phyloP scores from a whole-genome alignment of 23 red algal species.

The Gracilaria domingensis region DNA sequence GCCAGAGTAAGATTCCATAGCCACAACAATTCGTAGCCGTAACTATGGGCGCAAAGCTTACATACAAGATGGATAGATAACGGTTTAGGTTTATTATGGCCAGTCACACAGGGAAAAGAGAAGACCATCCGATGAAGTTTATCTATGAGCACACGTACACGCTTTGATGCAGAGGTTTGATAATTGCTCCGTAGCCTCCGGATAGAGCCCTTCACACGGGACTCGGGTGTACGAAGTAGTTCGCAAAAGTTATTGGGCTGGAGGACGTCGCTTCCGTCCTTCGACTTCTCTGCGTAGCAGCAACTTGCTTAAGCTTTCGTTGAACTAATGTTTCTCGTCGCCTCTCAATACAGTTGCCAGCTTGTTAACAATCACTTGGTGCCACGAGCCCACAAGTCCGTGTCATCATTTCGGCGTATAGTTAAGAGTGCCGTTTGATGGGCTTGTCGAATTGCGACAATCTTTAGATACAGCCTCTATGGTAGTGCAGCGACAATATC shows the following conservation, averaged over 20 bases:
- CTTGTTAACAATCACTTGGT: slow-evolving; percentile 60
- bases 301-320: slow-evolving; percentile 48
- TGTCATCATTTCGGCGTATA: slow-evolving; percentile 57
- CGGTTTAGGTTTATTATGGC: too few species aligned
- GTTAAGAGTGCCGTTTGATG: not conserved
- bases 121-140: too few species aligned
- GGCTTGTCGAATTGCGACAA: slow-evolving; percentile 1
- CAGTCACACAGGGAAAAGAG: too few species aligned
- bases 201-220: slow-evolving; percentile 27
- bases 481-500: slow-evolving; percentile 62
- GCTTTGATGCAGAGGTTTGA: too few species aligned
- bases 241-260: too few species aligned
- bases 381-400: slow-evolving; percentile 55
- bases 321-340: slow-evolving; percentile 62
- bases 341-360: slow-evolving; percentile 64
- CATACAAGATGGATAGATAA: too few species aligned
- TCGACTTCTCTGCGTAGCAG: slow-evolving; percentile 40
- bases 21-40: too few species aligned
- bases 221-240: slow-evolving; percentile 23
- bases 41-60: too few species aligned
- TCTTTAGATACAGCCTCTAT: slow-evolving; percentile 18
- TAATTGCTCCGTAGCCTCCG: slow-evolving; percentile 37
- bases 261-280: not conserved
- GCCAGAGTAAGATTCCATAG: too few species aligned
- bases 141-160: too few species aligned